These are phyloP conservation scores for Pseudogymnoascus sp. DNA, from an alignment of 2,329 filamentous ascomycete species.

Conservation along the genomic window DNA sequence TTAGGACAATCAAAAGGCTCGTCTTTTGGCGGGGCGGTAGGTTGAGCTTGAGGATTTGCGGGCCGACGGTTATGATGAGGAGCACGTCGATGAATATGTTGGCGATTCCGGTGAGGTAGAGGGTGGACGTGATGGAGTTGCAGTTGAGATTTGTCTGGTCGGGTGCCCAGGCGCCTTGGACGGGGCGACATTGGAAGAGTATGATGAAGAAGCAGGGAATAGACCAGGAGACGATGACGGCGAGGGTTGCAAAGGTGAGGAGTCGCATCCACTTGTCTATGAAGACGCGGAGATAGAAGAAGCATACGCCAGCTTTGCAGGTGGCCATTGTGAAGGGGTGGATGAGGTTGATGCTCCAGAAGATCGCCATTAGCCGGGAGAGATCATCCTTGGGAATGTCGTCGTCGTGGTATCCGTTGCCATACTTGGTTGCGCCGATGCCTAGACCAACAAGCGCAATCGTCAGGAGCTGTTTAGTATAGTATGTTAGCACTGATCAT, in stretches of 20 bases:
- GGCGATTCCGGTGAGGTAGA: constrained; percentile 46
- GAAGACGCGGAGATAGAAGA: constrained; percentile 53
- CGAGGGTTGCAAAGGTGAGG: constrained; percentile 1
- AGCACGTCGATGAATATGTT: constrained; percentile 47
- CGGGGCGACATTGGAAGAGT: constrained; percentile 46
- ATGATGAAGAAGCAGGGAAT: constrained; percentile 24
- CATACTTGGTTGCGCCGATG: background rate
- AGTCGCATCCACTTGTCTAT: constrained; percentile 26
- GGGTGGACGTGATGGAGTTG: constrained; percentile 44
- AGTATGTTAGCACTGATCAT: background rate
- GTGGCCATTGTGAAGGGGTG: constrained; percentile 44
- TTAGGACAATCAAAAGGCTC: constrained; percentile 44
- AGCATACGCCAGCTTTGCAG: constrained; percentile 46
- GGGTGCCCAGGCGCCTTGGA: constrained; percentile 48
- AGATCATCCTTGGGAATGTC: background rate
- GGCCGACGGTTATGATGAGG: constrained; percentile 47
- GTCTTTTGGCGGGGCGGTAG: constrained; percentile 44
- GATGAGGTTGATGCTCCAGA: constrained; percentile 37
- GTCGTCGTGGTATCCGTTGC: background rate
- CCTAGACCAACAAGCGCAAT: background rate
- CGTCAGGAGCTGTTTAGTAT: background rate
- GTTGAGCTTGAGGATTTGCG: constrained; percentile 38
- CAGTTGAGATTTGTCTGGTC: constrained; percentile 46
- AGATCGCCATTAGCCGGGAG: constrained; percentile 17
- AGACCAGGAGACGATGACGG: constrained; percentile 4